These are phyloP conservation scores for Sugiyamaella pinicola DNA, from an alignment of 1,139 yeast species.

Conservation along the genomic window DNA sequence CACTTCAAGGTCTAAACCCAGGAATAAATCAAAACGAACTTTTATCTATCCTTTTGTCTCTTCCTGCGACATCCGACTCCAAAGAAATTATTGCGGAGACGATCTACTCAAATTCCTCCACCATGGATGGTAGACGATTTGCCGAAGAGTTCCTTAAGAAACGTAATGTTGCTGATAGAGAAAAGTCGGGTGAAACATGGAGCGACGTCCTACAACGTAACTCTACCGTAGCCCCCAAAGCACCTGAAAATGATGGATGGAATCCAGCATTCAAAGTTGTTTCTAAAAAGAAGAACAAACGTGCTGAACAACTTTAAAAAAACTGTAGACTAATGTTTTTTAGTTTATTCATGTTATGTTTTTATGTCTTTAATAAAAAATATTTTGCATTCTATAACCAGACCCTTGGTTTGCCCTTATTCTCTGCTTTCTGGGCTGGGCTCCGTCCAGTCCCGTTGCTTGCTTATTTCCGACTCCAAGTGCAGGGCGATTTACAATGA, in stretches of 20 bases:
- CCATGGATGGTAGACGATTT: slow-evolving; percentile 94
- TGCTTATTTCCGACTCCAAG: too few relatives aligned
- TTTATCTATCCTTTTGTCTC: slow-evolving; percentile 73
- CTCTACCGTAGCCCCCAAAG: slow-evolving; percentile 54
- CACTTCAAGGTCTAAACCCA: slow-evolving; percentile 67
- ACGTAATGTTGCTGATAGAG: slow-evolving; percentile 64
- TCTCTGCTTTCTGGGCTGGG: too few relatives aligned
- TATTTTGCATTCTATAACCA: slow-evolving; percentile 11
- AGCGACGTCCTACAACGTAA: slow-evolving; percentile 67
- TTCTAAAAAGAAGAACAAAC: slow-evolving; percentile 59
- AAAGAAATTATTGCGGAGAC: slow-evolving; percentile 89
- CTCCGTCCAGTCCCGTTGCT: too few relatives aligned
- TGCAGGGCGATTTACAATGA: too few relatives aligned
- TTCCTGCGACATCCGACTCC: slow-evolving; percentile 75
- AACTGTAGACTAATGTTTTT: neutral
- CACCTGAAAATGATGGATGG: slow-evolving; percentile 74
- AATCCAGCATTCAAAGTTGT: slow-evolving; percentile 65
- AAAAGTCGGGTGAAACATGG: slow-evolving; percentile 40
- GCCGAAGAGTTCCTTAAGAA: slow-evolving; percentile 86
- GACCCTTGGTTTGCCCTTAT: too few relatives aligned
- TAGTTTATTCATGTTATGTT: neutral
- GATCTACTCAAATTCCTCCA: slow-evolving; percentile 83
- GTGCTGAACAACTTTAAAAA: slow-evolving; percentile 16
- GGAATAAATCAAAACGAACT: slow-evolving; percentile 67
- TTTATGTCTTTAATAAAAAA: slow-evolving; percentile 6